phyloP scores from a whole-genome alignment of 352 stramenopile species.

The Phytophthora meadii region DNA sequence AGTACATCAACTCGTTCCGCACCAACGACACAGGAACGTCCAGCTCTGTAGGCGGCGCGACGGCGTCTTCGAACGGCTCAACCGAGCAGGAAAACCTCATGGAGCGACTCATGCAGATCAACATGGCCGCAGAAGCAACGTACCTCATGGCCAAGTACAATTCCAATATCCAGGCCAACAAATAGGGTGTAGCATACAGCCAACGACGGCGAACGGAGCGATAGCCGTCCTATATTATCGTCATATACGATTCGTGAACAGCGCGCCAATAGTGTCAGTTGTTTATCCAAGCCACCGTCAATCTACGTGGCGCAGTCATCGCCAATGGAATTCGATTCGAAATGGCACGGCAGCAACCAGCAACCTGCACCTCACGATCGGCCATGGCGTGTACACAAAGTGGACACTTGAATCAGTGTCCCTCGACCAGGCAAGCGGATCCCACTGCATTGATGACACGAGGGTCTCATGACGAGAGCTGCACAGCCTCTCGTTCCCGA shows the following conservation, averaged over 20 bases:
- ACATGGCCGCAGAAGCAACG: constrained; percentile 68
- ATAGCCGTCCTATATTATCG: constrained; percentile 7
- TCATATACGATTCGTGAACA: constrained; percentile 8
- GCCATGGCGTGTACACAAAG: too few relatives aligned
- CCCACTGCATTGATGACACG: constrained; percentile 1
- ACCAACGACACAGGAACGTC: constrained; percentile 25
- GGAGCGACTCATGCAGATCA: constrained; percentile 70
- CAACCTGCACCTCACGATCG: too few relatives aligned
- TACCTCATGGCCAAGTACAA: constrained; percentile 82
- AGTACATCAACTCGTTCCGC: constrained; percentile 72
- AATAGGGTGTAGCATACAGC: constrained; percentile 13
- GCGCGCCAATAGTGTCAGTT: neutral
- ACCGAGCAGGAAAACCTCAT: constrained; percentile 57
- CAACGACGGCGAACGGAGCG: too few relatives aligned
- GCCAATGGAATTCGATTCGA: too few relatives aligned
- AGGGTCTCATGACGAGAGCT: too few relatives aligned
- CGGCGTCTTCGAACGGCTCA: constrained; percentile 19
- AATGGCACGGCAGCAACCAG: too few relatives aligned
- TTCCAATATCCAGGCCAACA: constrained; percentile 49
- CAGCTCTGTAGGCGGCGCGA: constrained; percentile 11
- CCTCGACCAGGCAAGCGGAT: neutral
- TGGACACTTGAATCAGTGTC: too few relatives aligned
- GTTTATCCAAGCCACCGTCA: neutral
- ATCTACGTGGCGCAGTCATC: neutral
- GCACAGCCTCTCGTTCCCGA: too few relatives aligned